phyloP scores from a whole-genome alignment of 2,329 filamentous ascomycete genomes.

The Nemania serpens region DNA sequence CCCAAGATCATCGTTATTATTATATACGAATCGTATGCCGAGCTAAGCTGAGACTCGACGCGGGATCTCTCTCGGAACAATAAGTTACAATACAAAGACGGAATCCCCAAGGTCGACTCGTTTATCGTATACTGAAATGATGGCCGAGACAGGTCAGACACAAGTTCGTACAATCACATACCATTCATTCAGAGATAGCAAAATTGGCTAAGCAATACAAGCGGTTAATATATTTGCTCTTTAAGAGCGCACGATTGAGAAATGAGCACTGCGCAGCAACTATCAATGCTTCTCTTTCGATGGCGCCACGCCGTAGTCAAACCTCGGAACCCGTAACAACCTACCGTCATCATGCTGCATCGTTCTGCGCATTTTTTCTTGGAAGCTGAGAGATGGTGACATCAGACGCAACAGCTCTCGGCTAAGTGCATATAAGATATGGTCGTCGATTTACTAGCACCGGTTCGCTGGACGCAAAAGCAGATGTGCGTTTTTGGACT shows the following conservation, averaged over 20 bases:
- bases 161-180: background rate
- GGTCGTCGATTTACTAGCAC: no score
- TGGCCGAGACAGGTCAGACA: background rate
- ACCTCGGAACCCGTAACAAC: slow-evolving; percentile 29
- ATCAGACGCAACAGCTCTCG: no score
- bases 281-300: slow-evolving; percentile 23
- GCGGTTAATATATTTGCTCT: slow-evolving; percentile 20
- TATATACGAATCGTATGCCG: no score
- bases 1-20: no score
- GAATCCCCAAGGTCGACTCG: background rate
- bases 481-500: no score
- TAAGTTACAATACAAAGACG: background rate
- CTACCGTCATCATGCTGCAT: no score
- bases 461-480: no score
- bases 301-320: slow-evolving; percentile 30
- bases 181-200: background rate
- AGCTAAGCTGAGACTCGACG: no score
- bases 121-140: background rate
- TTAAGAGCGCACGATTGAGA: slow-evolving; percentile 20
- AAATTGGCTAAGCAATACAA: slow-evolving; percentile 16
- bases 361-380: no score
- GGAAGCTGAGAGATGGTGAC: no score
- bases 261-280: slow-evolving; percentile 21
- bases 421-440: no score
- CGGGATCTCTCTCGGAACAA: no score